A percentile compares a stretch with the other conserved stretches of the same genome.
Conservation (phyloP, 129 eudicot species). For the Oenanthe sinensis region DNA sequence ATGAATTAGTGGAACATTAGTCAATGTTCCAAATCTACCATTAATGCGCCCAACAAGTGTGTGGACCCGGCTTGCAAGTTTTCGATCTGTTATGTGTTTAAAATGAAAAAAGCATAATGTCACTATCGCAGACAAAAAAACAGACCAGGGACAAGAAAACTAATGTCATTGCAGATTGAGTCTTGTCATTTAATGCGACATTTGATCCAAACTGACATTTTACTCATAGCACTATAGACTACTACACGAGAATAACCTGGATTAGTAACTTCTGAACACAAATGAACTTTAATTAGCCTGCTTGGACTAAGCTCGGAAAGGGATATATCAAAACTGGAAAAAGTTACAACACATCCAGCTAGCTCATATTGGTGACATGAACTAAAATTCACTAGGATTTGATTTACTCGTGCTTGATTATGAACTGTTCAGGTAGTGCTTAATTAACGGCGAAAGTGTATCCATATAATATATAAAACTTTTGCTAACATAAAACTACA, state of each 20-base stretch:
- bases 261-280: background rate
- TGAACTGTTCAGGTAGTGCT: background rate
- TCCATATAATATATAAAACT: background rate
- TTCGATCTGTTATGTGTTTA: conserved; percentile 52
- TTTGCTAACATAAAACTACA: background rate
- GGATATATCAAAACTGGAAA: background rate
- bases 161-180: background rate
- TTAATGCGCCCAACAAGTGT: conserved; percentile 89
- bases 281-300: background rate
- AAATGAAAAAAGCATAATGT: conserved; percentile 6
- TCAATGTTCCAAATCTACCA: conserved; percentile 77
- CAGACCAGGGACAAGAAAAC: background rate
- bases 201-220: background rate
- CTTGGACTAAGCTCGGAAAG: background rate
- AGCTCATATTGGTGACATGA: background rate
- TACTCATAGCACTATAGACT: background rate
- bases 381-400: background rate
- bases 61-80: conserved; percentile 92
- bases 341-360: background rate
- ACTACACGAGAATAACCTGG: background rate
- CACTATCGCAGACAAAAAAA: background rate
- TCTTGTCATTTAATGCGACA: background rate
- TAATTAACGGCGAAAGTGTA: background rate
- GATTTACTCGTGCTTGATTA: background rate
- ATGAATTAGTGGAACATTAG: conserved; percentile 80